Evolutionary conservation across 2,329 filamentous ascomycete genomes (phyloP).

Genomic region (Aspergillus fructus): DNA sequence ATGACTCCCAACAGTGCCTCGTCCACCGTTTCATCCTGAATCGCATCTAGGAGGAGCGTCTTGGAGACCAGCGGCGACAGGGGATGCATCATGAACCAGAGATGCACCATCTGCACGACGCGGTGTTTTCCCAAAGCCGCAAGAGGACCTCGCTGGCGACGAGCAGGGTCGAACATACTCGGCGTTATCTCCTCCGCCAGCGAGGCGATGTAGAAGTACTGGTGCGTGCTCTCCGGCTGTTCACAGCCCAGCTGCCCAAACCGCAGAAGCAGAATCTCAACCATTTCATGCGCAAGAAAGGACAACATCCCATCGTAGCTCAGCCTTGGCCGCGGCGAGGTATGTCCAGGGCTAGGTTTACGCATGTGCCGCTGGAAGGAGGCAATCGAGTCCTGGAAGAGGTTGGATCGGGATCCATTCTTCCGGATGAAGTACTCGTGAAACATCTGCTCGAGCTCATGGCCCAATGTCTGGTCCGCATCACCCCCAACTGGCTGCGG

Average conservation of each 20-base stretch:
- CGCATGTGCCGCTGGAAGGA: background rate
- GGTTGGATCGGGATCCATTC: background rate
- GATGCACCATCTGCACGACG: background rate
- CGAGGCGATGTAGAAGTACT: background rate
- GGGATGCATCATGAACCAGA: background rate
- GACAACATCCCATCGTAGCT: background rate
- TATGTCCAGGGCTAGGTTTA: background rate
- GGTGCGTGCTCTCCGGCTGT: background rate
- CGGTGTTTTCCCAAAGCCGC: background rate
- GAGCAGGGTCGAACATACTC: background rate
- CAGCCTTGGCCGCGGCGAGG: background rate
- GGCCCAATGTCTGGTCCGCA: background rate
- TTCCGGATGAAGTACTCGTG: background rate
- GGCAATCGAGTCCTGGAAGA: background rate
- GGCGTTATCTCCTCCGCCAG: background rate
- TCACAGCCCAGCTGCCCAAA: background rate
- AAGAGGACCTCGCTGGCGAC: rapidly evolving
- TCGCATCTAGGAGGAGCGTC: background rate
- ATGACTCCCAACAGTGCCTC: background rate
- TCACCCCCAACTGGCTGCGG: background rate
- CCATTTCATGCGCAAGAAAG: background rate
- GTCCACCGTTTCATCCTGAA: background rate
- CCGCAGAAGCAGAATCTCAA: background rate
- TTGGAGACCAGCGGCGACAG: background rate
- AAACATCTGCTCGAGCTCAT: background rate